These are phyloP conservation scores for Mucor indicus DNA, from an alignment of 371 early-diverging fungal genomes.

Conservation along the genomic window DNA sequence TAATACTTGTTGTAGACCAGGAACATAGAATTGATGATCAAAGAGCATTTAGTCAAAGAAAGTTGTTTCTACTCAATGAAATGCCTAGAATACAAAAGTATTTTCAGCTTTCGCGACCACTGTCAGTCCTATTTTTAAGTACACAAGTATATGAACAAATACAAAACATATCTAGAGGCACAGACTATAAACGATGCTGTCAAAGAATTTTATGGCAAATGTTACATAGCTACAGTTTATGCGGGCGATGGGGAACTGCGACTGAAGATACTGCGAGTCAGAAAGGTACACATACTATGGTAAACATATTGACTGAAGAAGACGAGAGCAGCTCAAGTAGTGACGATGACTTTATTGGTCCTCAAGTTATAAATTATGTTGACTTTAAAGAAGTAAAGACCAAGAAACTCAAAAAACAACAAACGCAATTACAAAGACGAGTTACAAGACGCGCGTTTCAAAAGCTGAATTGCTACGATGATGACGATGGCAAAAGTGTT, in stretches of 20 bases:
- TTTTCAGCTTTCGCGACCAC: conserved; percentile 5
- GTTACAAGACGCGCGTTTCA: conserved; percentile 7
- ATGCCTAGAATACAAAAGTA: conserved; percentile 16
- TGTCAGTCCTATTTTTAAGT: conserved; percentile 14
- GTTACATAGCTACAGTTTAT: conserved; percentile 11
- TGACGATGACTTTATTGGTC: conserved; percentile 5
- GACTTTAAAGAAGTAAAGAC: conserved; percentile 6
- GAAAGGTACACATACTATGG: not conserved
- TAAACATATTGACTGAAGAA: conserved; percentile 9
- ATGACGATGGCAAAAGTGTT: conserved; percentile 5
- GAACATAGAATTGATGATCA: conserved; percentile 8
- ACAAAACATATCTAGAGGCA: not conserved
- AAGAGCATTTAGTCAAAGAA: conserved; percentile 1
- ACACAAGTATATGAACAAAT: conserved; percentile 2
- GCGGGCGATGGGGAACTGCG: conserved; percentile 13
- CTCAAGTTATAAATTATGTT: conserved; percentile 16
- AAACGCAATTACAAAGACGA: conserved; percentile 1
- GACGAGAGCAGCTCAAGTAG: conserved; percentile 10
- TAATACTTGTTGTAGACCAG: conserved; percentile 15
- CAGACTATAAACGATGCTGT: conserved; percentile 4
- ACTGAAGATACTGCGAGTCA: conserved; percentile 2
- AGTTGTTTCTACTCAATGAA: not conserved
- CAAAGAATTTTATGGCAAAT: conserved; percentile 20
- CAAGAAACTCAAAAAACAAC: not conserved
- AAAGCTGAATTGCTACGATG: conserved; percentile 17